Base-by-base conservation (phyloP, 1,139 yeast species). In the Blastobotrys arbuscula region DNA sequence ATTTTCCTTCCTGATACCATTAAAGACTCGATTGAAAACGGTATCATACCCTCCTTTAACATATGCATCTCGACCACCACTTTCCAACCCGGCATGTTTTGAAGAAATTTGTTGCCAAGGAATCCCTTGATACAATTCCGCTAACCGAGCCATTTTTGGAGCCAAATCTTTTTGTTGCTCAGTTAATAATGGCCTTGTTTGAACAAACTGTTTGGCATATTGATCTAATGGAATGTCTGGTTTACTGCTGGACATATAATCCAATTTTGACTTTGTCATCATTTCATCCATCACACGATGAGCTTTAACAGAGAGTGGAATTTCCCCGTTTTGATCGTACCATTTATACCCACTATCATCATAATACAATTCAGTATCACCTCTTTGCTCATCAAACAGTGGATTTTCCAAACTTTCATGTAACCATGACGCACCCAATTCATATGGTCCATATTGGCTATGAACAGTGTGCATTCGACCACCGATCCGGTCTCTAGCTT, bases 121-220 rank as follows among this genome's bases (percentile, higher is more conserved):
- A 24, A 82, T 70, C 0, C 95, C 96, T 61, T 80, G 85, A 92
- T 95, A 87, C 34, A 83, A 68, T 62, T 88, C 96, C 50, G 78
- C 62, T 52, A 73, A 73, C 55, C 95, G 68, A 34, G 77, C 65
- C 53, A 75, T 62, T 53, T 79, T 78, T 2, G 78, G 74, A 18
- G 81, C 74, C 52, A 73, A 71, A 35, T 63, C 61, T 28, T 71
- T 71, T 60, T 85, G 92, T 2, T 70, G 74, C 15, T 65, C 65
- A 0, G 82, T 74, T 36, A 85, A 63, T 28, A 81, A 61, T 24
- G 69, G 65, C 21, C 74, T 70, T 52, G 67, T 66, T 35, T 61
- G 62, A n/a, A 82, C 56, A 57, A 78, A 84, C 47, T 69, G 63
- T 8, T 68, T 62, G 2, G 78, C 72, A 7, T 74, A 70, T 5